Base-by-base conservation (phyloP, 768 basidiomycete species). In the Ramaria rubella region DNA sequence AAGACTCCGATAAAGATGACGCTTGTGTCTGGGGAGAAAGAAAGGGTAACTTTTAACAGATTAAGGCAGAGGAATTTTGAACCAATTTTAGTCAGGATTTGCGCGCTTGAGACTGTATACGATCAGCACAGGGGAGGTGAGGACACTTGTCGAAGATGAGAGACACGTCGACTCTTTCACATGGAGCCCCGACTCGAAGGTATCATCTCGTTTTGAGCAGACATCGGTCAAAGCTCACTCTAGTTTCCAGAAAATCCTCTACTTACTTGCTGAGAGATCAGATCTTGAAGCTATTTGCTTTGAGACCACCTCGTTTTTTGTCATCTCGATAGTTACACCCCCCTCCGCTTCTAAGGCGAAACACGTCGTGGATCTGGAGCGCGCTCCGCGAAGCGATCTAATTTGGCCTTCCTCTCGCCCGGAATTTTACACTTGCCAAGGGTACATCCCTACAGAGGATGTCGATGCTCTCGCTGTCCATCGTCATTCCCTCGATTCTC, bases 1-100 rank as follows among this genome's bases (percentile, higher is more conserved):
- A 60, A 43, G 45, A 58, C n/a, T 49, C 51, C 34, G 42, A 52
- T 9, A 60, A 60, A 36, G 60, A 60, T 34, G 60, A 60, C 31
- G 50, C 60, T 2, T 19, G 46, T 23, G 48, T 60, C 12, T 60
- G 52, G 44, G 55, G 57, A 27, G 60, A 60, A 26, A 46, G 29
- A 27, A 58, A 58, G 43, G 19, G 43, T 38, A 46, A 38, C 17
- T 12, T 24, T n/a, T n/a, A n/a, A 2, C 17, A 26, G 4, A 5
- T 2, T 26, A 24, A 38, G 5, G 24, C 15, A n/a, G n/a, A n/a
- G 40, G 2, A 7, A 17, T 21, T 42, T 19, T 21, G 23, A 42
- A 4, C n/a, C 31, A 40, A 43, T n/a, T 15, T 5, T 30, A 40
- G 24, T 24, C 17, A 54, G 52, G 24, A 17, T 15, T 42, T 30